Evolutionary conservation across 352 stramenopile species (phyloP), one percentile per base, ranked within the genome.

Genomic region (Phytophthora chlamydospora): DNA sequence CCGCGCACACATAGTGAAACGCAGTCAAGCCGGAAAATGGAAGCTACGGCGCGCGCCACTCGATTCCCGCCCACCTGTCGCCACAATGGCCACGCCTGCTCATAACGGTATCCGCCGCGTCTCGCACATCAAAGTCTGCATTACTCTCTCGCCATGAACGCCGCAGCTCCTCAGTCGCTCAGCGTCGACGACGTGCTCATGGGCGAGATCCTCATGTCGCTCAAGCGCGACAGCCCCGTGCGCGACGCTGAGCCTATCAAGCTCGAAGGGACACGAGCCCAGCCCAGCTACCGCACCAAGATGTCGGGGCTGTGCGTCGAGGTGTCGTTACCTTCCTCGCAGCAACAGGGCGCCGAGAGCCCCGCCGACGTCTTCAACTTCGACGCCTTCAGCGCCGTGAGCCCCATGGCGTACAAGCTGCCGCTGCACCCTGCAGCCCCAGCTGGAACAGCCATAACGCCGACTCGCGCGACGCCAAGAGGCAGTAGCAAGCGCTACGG

Each of bases 161-260:
- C 43, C 5, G 47, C 52, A 17, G 24, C 43, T 1, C 7, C 53
- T 4, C 14, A 46, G 4, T 54, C 51, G 0, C 66, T 91, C 45
- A 90, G 63, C 50, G 68, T 70, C 10, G 83, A 91, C 53, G 83
- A 90, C 57, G 55, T 91, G 58, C 78, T 83, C 33, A 88, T 89
- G 67, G 78, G 83, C 34, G 80, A 91, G 70, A 91, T 91, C 68
- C 83, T 91, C 66, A 85, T 91, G 63, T 85, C 83, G 24, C 78
- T 91, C 50, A 89, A 88, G 71, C 66, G 67, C 19, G 72, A 85
- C 17, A 33, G 34, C 13, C 44, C 16, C 50, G 39, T 16, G 24
- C 40, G 21, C 41, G 56, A 34, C 19, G 21, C 58, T 11, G 3
- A 1, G 10, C 19, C 29, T 27, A 17, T 57, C 56, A 68, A 66